Conservation (phyloP, 2,329 filamentous ascomycete species). For the Aureobasidium sp. region DNA sequence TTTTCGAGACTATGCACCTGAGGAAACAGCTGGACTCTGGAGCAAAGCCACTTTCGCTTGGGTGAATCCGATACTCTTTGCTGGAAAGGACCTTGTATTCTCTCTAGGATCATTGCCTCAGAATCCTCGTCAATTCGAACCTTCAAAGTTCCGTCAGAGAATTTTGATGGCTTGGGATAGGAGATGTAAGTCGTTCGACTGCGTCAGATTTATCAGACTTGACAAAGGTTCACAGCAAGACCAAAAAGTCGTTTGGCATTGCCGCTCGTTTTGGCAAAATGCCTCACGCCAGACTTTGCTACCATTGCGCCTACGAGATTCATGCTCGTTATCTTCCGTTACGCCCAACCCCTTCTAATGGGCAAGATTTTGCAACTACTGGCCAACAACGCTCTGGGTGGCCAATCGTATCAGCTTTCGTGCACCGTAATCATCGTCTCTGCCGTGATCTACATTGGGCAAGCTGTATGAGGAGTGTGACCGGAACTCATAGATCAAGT, state of each 20-base stretch:
- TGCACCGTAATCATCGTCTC: background rate
- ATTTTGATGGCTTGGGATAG: background rate
- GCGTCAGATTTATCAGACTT: background rate
- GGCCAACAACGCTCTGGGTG: background rate
- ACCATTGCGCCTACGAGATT: background rate
- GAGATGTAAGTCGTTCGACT: background rate
- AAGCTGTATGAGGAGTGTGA: background rate
- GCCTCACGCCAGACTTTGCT: background rate
- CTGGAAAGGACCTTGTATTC: background rate
- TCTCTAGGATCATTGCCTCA: background rate
- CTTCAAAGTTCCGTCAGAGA: background rate
- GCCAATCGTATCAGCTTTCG: background rate
- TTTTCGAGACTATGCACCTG: background rate
- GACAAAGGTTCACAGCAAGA: background rate
- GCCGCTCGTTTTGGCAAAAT: background rate
- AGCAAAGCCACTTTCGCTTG: background rate
- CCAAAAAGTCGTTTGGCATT: background rate
- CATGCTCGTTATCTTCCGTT: background rate
- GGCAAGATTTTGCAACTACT: background rate
- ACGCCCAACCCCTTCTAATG: conserved; percentile 7
- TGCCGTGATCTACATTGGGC: background rate
- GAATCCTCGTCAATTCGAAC: background rate
- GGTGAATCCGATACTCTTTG: background rate
- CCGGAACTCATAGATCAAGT: no score
- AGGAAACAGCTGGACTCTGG: background rate